Percentiles rank a stretch among this genome's conserved stretches.
Conservation (phyloP, 768 basidiomycete species). For the Chalciporus sphaerocephalus region DNA sequence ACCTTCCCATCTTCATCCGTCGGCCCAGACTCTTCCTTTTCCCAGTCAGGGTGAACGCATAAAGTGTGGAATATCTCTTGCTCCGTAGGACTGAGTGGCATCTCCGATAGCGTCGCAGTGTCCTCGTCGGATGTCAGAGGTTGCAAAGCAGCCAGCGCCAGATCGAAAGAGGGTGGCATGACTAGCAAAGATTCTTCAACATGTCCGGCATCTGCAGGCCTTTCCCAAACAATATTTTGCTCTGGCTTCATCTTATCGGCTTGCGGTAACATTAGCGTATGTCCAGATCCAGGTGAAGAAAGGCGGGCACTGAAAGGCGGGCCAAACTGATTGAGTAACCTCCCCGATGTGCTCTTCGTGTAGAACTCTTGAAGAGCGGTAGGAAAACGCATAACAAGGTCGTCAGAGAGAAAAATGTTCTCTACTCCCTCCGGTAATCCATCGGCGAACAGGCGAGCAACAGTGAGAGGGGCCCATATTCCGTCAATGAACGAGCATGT, state of each 20-base stretch:
- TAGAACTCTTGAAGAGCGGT: conserved; percentile 56
- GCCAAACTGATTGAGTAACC: conserved; percentile 58
- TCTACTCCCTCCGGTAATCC: conserved; percentile 34
- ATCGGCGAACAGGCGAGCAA: conserved; percentile 43
- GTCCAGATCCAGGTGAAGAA: conserved; percentile 1
- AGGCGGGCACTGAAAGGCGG: conserved; percentile 52
- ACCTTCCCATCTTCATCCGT: conserved; percentile 12
- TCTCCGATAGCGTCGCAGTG: conserved; percentile 16
- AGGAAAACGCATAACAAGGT: conserved; percentile 61
- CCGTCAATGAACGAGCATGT: conserved; percentile 54
- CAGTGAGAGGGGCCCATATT: conserved; percentile 64
- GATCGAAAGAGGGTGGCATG: conserved; percentile 28
- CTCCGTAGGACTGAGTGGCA: conserved; percentile 64
- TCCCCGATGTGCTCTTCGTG: conserved; percentile 42
- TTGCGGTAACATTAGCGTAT: conserved; percentile 2
- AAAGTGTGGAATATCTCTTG: conserved; percentile 66
- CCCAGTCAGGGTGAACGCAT: conserved; percentile 56
- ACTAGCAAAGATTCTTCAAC: conserved; percentile 22
- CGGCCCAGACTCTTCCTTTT: conserved; percentile 31
- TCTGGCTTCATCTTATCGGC: conserved; percentile 1
- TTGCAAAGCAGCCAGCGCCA: conserved; percentile 28
- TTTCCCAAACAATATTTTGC: conserved; percentile 20
- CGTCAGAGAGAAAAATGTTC: conserved; percentile 57
- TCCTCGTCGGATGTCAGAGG: conserved; percentile 14
- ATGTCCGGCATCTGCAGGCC: conserved; percentile 14